Conservation (phyloP, 2,329 filamentous ascomycete genomes). For the Alternaria rosae region DNA sequence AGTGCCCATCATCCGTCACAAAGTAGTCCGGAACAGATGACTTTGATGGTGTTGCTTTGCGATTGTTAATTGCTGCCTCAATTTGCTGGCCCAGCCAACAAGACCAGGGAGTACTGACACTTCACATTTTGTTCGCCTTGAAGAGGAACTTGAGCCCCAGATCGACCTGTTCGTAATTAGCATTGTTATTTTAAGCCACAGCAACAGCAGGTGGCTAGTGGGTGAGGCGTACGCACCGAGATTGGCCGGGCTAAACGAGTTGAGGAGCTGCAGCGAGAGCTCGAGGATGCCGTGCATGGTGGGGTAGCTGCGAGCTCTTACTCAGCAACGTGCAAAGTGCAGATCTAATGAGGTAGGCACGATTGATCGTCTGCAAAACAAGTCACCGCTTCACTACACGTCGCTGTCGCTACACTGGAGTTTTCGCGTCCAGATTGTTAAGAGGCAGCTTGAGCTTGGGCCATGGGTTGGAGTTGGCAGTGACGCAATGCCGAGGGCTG, state of each 20-base stretch:
- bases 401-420: background rate
- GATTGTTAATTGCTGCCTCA: constrained; percentile 11
- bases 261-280: constrained; percentile 35
- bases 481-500: constrained; percentile 11
- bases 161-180: constrained; percentile 12
- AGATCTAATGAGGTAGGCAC: background rate
- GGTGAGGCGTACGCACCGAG: constrained; percentile 21
- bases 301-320: constrained; percentile 14
- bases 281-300: constrained; percentile 36
- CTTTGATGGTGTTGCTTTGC: constrained; percentile 30
- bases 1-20: constrained; percentile 41
- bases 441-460: constrained; percentile 6
- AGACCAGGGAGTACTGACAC: constrained; percentile 27
- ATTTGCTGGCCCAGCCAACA: background rate
- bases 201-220: background rate
- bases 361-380: background rate
- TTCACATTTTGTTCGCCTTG: constrained; percentile 21
- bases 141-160: constrained; percentile 25
- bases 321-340: background rate
- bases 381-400: background rate
- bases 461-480: constrained; percentile 4
- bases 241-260: constrained; percentile 23
- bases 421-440: constrained; percentile 1
- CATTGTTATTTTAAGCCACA: background rate
- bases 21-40: constrained; percentile 44